phyloP scores from a whole-genome alignment of 2,329 filamentous ascomycete genomes.

The Neonectria sp. region DNA sequence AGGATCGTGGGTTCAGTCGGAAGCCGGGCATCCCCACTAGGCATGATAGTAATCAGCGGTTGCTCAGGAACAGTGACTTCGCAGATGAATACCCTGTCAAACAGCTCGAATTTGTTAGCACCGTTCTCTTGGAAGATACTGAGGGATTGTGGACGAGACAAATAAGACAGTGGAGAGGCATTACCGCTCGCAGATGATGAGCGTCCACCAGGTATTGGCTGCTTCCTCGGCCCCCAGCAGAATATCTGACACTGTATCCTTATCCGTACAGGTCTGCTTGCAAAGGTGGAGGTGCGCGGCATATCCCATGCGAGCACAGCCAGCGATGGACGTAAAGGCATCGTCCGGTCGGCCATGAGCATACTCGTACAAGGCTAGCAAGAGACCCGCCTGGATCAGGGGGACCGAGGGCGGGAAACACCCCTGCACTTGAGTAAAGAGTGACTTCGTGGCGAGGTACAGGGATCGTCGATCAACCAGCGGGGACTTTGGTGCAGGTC shows the following conservation, averaged over 20 bases:
- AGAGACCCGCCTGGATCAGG: slow-evolving; percentile 11
- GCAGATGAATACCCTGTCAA: background rate
- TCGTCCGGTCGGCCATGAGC: slow-evolving; percentile 5
- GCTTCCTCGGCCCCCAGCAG: slow-evolving; percentile 9
- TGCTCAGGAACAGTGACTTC: slow-evolving; percentile 6
- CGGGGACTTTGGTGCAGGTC: background rate
- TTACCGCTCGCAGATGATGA: slow-evolving; percentile 20
- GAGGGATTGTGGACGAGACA: background rate
- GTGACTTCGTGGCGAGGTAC: background rate
- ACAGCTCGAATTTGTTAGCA: background rate
- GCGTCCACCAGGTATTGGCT: slow-evolving; percentile 21
- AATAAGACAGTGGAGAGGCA: background rate
- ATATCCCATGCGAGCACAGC: background rate
- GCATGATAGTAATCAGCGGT: slow-evolving; percentile 4
- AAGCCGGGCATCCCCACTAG: background rate
- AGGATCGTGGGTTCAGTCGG: slow-evolving; percentile 9
- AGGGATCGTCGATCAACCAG: background rate
- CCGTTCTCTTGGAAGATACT: background rate
- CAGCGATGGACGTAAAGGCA: background rate
- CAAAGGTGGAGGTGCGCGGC: background rate
- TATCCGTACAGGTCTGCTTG: background rate
- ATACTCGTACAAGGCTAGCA: slow-evolving; percentile 19
- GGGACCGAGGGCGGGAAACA: background rate
- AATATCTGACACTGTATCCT: background rate
- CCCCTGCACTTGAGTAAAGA: slow-evolving; percentile 13